Percentiles rank a stretch among this genome's conserved stretches.
phyloP scores from a whole-genome alignment of 306 rosid species.

The Oxytropis ochrocephala region DNA sequence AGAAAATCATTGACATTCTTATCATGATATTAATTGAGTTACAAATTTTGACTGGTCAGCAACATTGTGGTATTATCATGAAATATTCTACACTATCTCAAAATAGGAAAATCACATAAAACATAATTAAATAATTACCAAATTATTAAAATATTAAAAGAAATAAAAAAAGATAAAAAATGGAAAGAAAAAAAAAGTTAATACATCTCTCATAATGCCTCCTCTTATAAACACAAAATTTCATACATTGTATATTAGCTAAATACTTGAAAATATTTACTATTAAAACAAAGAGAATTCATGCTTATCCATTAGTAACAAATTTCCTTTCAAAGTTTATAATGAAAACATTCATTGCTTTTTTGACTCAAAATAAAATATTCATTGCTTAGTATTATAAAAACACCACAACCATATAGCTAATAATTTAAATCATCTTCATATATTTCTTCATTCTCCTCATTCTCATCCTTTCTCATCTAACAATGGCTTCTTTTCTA shows the following conservation, averaged over 20 bases:
- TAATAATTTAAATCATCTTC: too few relatives aligned
- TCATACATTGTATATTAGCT: neutral
- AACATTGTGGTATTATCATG: neutral
- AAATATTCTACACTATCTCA: neutral
- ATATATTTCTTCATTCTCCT: too few relatives aligned
- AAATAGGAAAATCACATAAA: neutral
- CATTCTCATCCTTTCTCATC: neutral
- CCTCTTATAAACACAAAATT: neutral
- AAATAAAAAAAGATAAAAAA: neutral
- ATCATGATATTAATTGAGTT: too few relatives aligned
- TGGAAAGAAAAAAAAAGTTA: neutral
- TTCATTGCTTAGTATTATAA: neutral
- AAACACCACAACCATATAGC: neutral
- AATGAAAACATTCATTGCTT: neutral
- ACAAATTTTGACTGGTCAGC: neutral
- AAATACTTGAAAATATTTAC: neutral
- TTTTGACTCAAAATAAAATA: too few relatives aligned
- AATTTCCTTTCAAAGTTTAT: neutral
- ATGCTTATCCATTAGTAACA: neutral
- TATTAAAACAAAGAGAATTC: neutral
- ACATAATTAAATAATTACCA: too few relatives aligned
- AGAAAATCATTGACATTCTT: too few relatives aligned
- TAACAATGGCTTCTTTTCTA: neutral
- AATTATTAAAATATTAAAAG: too few relatives aligned
- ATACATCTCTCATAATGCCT: neutral